These are phyloP conservation scores for Chalciporus piperatus DNA, from an alignment of 768 basidiomycete species.

Conservation along the genomic window DNA sequence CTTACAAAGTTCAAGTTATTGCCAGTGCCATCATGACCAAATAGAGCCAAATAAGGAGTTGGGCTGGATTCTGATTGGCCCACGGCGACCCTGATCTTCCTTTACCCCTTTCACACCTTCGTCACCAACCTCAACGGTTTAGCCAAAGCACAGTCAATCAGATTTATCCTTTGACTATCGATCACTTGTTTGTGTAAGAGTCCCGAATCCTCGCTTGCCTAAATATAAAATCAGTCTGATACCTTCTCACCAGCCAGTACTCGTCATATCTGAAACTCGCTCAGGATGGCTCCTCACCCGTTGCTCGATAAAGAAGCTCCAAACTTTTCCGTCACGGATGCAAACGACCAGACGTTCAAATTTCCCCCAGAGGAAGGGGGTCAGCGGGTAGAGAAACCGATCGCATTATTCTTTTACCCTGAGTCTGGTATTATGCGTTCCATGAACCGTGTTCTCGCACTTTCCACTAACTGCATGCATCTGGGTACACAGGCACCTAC, in stretches of 20 bases:
- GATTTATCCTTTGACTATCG: not conserved
- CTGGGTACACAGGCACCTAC: constrained; percentile 50
- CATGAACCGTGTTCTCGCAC: not conserved
- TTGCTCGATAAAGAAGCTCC: constrained; percentile 69
- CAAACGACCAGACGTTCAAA: constrained; percentile 58
- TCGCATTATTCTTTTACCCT: constrained; percentile 79
- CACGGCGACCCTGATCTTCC: not conserved
- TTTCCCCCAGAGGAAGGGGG: constrained; percentile 57
- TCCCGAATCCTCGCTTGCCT: not conserved
- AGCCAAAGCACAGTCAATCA: constrained; percentile 7
- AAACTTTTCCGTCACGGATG: constrained; percentile 58
- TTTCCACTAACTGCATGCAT: not conserved
- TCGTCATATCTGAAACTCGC: not conserved
- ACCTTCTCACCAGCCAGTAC: constrained; percentile 1
- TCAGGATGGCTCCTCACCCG: constrained; percentile 43
- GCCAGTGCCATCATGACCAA: no score
- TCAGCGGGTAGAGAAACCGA: constrained; percentile 40
- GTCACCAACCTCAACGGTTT: no score
- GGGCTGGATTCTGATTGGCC: no score
- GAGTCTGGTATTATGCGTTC: constrained; percentile 49
- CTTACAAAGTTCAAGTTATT: no score
- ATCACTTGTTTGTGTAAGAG: constrained; percentile 3
- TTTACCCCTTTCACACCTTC: no score
- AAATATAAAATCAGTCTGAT: constrained; percentile 2
- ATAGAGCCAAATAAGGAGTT: no score